Base-by-base conservation (phyloP, 352 stramenopile species). In the Globisporangium middletonii region DNA sequence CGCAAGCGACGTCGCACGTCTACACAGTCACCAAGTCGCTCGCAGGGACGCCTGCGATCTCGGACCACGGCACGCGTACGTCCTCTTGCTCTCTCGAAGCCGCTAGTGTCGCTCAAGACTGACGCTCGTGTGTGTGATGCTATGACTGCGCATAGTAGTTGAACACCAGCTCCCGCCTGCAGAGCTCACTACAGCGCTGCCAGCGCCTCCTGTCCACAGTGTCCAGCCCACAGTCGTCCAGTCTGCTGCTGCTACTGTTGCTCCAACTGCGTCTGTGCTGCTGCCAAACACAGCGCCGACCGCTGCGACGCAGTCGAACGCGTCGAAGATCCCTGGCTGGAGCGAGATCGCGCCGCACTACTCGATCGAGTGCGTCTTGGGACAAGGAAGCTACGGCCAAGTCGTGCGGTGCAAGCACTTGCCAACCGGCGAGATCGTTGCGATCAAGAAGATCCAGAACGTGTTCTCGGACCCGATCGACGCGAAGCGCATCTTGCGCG, bases 381-480 rank as follows among this genome's bases (percentile, higher is more conserved):
- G 84, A 11, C 84, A 94, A 55, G 84, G 84, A 60, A 92, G 80
- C 55, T 94, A 94, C 48, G 84, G 84, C 55, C 84, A 94, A 65
- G 84, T 94, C 26, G 80, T 94, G 53, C 82, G 84, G 28, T 92
- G 82, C 72, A 94, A 94, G 60, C 84, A 94, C 60, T 44, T 92
- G n/a, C 78, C 84, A 19, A 92, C 84, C n/a, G 82, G 82, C 26
- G 84, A 94, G 59, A 86, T 94, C 59, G 84, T 94, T 48, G 84
- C 84, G 7, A 94, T 94, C 64, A 94, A 94, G 71, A 91, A 92
- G 63, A 92, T 92, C 57, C 82, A 92, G 58, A 94, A 94, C 53
- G 84, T 94, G 11, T 94, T 94, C 53, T 89, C 84, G 13, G 84
- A 94, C 41, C 84, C 84, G 33, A 92, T 94, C 50, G 84, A 94